Base-by-base conservation (phyloP, 2,329 filamentous ascomycete species). In the Cladobotryum mycophilum region DNA sequence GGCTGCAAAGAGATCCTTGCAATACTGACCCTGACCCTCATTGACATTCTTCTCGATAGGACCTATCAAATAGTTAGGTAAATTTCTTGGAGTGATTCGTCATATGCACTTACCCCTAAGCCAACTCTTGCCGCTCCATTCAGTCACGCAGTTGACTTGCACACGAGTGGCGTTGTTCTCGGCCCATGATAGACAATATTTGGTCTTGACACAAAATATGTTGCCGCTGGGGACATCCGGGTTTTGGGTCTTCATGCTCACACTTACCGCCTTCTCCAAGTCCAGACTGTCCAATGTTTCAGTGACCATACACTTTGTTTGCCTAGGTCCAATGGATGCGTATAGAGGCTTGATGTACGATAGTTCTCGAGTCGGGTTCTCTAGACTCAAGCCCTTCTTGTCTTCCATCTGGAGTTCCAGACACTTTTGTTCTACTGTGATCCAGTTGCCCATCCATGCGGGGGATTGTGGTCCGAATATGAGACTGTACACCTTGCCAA, bases 61-160 rank as follows among this genome's bases (percentile, higher is more conserved):
- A 55, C 88, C 90, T 96, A 57, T 41, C 47, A 45, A 5, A n/a
- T 17, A 34, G 52, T 76, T 56, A 74, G 67, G 4, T 30, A 30
- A 30, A 8, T 30, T 30, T 11, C 9, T 7, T 30, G 25, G 25
- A 30, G 25, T 30, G 25, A 30, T 30, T 30, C 25, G 25, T 8
- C 25, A 30, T 30, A 30, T 30, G n/a, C 5, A 64, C 75, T 65
- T 74, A 95, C 91, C 89, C 74, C 93, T 96, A 42, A 99, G 73
- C 93, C 93, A 99, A 73, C 91, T 96, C 76, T 97, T 99, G 60
- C 91, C 91, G 3, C 86, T 85, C 95, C 95, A 99, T 64, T 99
- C 95, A 41, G 96, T 88, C 2, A 84, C 86, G 66, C 89, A 96
- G 58, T 86, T 96, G 71, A 92, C 86, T 55, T 93, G 82, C 30